phyloP scores from a whole-genome alignment of 2,329 filamentous ascomycete genomes.

The Gliomastix tumulicola region DNA sequence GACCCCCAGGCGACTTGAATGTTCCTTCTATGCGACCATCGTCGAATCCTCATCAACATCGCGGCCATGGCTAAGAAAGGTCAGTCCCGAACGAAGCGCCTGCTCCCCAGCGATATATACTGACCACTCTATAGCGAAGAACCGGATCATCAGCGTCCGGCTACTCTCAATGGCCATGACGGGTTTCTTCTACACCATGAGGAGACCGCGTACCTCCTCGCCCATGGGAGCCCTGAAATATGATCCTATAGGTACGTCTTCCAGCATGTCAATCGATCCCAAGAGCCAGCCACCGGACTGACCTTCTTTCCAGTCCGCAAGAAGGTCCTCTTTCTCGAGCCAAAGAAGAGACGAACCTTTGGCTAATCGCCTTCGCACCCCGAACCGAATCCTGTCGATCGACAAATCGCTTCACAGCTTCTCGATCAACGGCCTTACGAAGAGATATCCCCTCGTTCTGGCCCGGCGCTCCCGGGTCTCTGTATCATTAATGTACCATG shows the following conservation, averaged over 20 bases:
- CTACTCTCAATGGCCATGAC: conserved; percentile 98
- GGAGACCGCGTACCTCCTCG: conserved; percentile 70
- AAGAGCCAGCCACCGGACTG: no score
- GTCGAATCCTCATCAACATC: no score
- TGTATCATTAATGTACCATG: no score
- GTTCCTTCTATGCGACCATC: no score
- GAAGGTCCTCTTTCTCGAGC: conserved; percentile 92
- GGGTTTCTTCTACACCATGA: conserved; percentile 90
- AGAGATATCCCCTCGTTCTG: no score
- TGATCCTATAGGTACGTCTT: conserved; percentile 80
- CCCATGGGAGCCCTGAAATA: conserved; percentile 99
- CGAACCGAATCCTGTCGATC: no score
- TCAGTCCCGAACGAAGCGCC: conserved; percentile 6
- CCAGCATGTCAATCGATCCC: not conserved
- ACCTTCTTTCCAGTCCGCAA: conserved; percentile 71
- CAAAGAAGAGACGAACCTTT: conserved; percentile 75
- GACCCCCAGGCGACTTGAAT: no score
- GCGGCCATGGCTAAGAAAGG: conserved; percentile 30
- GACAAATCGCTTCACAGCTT: no score
- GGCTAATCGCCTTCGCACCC: no score
- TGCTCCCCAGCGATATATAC: not conserved
- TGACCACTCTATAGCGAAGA: conserved; percentile 59
- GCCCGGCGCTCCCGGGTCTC: no score
- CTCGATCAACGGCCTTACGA: no score
- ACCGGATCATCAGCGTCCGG: conserved; percentile 86